Base-by-base conservation (phyloP, 495 filamentous ascomycete genomes). In the Penicillium silybi region DNA sequence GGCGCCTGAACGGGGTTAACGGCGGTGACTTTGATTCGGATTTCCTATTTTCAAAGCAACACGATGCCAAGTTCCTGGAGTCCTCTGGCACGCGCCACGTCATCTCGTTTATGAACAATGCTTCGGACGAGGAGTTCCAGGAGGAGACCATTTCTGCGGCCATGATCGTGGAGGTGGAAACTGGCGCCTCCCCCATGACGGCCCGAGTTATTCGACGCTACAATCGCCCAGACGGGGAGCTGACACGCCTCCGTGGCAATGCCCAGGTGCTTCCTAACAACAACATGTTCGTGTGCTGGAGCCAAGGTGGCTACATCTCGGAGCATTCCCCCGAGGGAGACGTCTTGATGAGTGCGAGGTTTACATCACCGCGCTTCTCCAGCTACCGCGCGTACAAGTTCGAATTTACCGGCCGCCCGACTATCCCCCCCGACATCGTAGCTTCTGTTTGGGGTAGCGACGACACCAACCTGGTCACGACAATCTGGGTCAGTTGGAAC, bases 261-360 rank as follows among this genome's bases (percentile, higher is more conserved):
- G 67, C 77, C 4, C 83, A 85, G 55, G 55, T 75, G 4, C 69
- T 84, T 2, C 72, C 80, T 0, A 64, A 68, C 32, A 73, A 75
- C 26, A 80, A 82, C 52, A 66, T 74, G n/a, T 73, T 83, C 17
- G 71, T 80, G 10, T 78, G 80, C 53, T 84, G 80, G 80, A 80
- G 80, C 23, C 72, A 77, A 19, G 64, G 68, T 22, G 73, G 75
- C 0, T 76, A 74, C 34, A 66, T 79, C 45, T 80, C 74, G 0
- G 81, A 84, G 53, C 79, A 73, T 54, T 65, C 68, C 0, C 45
- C 64, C 0, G 70, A 80, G 19, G 81, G 83, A 0, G 68, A 73
- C 18, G 54, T 71, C 5, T 56, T 82, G 3, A 75, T 78, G 51
- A 63, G 50, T 8, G 64, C 63, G 9, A 53, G 42, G 18, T 65